Evolutionary conservation across 2,329 filamentous ascomycete species (phyloP), one percentile per base, ranked within the genome.

Genomic region (Microdochium trichocladiopsis): DNA sequence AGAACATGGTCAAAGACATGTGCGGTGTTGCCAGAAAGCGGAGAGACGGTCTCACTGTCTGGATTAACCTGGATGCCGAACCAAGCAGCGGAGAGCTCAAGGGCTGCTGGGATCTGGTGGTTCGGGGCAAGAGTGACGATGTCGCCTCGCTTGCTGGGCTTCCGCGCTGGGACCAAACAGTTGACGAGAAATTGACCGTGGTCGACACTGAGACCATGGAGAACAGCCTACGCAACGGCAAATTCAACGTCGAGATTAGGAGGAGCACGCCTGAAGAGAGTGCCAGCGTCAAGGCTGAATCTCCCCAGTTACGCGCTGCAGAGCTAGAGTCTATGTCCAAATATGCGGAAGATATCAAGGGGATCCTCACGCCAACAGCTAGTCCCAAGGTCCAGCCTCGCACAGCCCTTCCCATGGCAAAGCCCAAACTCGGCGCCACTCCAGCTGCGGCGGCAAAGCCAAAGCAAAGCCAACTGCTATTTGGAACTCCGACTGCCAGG

Each of bases 71-170:
- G 51, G 91, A 96, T 55, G 78, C 88, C 0, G 88, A 90, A 58
- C 94, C 94, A 1, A 80, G 85, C 45, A 87, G 88, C 21, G 85
- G 83, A 57, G 91, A 96, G 53, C 86, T 97, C 57, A 92, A 93
- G 64, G 87, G 95, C 57, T 91, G 90, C 63, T 99, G 92, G 87
- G 94, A 99, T 68, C 72, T 96, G 55, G 83, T 97, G 18, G 87
- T 99, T 33, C 84, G 84, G 58, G 92, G 90, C 21, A 87, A 88
- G 61, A 94, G 90, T 64, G 94, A 99, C 66, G 85, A 91, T 57
- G 87, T 99, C 37, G 94, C 94, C 21, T 79, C 78, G 49, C 74
- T 90, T 37, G 87, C 84, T 16, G 81, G 81, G 22, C 67, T 87
- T 24, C 81, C 82, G 4, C 78, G 67, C 16, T 85, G 80, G 76